phyloP scores from a whole-genome alignment of 192 early-diverging fungal genomes.

The Haplosporangium gracile region DNA sequence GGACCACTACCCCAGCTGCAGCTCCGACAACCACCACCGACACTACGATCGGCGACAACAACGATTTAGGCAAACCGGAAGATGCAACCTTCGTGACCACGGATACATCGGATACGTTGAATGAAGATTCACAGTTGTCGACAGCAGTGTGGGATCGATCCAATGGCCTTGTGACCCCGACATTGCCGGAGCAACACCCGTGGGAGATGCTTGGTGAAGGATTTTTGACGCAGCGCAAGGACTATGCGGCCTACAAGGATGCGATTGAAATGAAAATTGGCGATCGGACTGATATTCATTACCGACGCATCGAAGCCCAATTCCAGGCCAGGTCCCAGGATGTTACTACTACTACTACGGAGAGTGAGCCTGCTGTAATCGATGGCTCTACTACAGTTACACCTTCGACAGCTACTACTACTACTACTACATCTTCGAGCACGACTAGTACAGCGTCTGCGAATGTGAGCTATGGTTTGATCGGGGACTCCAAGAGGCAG shows the following conservation, averaged over 20 bases:
- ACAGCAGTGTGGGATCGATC: neutral
- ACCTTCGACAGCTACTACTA: neutral
- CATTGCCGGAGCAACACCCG: neutral
- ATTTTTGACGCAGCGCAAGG: neutral
- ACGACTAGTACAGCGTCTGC: neutral
- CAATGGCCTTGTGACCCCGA: neutral
- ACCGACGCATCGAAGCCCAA: conserved; percentile 3
- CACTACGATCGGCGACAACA: neutral
- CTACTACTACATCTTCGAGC: neutral
- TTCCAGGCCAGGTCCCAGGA: neutral
- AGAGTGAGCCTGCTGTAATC: neutral
- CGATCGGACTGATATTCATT: neutral
- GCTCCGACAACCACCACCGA: neutral
- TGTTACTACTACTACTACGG: neutral
- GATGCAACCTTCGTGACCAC: neutral
- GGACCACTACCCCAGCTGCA: neutral
- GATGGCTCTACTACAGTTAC: neutral
- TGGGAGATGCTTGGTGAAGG: neutral
- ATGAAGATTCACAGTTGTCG: neutral
- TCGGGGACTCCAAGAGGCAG: neutral
- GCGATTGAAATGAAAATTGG: conserved; percentile 3
- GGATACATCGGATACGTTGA: neutral
- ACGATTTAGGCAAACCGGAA: neutral
- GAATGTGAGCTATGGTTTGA: neutral
- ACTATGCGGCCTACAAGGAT: conserved; percentile 2